These are phyloP conservation scores for Nymphaea thermarum DNA, from an alignment of 164 flowering plant genomes.

Conservation along the genomic window DNA sequence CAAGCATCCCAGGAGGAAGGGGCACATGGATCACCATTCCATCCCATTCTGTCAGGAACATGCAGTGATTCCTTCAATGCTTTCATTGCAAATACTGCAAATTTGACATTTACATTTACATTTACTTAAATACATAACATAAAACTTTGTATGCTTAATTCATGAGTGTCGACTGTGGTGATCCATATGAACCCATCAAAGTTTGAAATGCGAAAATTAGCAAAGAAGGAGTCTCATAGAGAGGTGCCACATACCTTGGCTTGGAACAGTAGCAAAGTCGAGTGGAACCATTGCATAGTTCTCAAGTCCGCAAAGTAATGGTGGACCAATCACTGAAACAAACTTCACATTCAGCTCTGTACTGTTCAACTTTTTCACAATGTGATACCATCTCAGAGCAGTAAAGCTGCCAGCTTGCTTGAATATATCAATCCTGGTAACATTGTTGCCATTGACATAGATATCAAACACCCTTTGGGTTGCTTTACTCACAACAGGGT, in stretches of 20 bases:
- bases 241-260: slow-evolving; percentile 42
- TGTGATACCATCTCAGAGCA: slow-evolving; percentile 56
- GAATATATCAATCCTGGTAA: slow-evolving; percentile 61
- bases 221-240: too few relatives aligned
- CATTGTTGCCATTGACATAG: slow-evolving; percentile 51
- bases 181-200: too few relatives aligned
- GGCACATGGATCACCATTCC: slow-evolving; percentile 99
- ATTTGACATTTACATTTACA: too few relatives aligned
- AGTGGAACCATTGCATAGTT: slow-evolving; percentile 83
- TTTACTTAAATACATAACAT: too few relatives aligned
- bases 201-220: too few relatives aligned
- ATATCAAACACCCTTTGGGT: slow-evolving; percentile 87
- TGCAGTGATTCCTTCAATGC: slow-evolving; percentile 75
- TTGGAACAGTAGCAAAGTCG: slow-evolving; percentile 63
- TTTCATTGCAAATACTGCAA: slow-evolving; percentile 73
- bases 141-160: too few relatives aligned
- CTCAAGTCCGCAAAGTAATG: slow-evolving; percentile 73
- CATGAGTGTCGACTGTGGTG: too few relatives aligned
- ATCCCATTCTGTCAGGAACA: slow-evolving; percentile 97
- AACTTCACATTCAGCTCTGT: slow-evolving; percentile 53
- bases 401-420: slow-evolving; percentile 61
- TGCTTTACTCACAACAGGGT: slow-evolving; percentile 35
- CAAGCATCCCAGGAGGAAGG: slow-evolving; percentile 98
- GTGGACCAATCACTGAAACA: slow-evolving; percentile 56
- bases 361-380: slow-evolving; percentile 62